A percentile compares a stretch with the other conserved stretches of the same genome.
Conservation (phyloP, 2,329 filamentous ascomycete genomes). For the Paraconiothyrium sp. region DNA sequence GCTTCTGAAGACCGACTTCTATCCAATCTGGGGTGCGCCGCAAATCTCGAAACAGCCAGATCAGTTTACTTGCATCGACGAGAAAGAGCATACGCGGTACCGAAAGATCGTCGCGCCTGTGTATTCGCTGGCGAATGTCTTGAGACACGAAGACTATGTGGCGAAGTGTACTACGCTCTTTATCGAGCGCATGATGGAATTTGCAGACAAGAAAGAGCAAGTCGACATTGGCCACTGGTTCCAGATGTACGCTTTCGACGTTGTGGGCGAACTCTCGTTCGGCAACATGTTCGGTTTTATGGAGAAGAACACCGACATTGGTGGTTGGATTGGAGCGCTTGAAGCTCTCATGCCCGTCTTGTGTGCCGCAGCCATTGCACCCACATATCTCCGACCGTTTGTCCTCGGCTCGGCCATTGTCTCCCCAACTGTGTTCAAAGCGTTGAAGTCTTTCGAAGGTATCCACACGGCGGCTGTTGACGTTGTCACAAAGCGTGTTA, state of each 20-base stretch:
- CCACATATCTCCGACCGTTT: conserved; percentile 41
- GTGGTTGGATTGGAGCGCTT: conserved; percentile 50
- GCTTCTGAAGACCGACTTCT: conserved; percentile 28
- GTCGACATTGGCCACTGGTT: conserved; percentile 42
- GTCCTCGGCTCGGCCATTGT: conserved; percentile 36
- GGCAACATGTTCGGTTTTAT: conserved; percentile 56
- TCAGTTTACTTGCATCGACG: conserved; percentile 31
- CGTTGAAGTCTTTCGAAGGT: conserved; percentile 38
- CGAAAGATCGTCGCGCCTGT: conserved; percentile 29
- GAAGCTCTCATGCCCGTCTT: conserved; percentile 46
- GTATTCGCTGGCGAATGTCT: conserved; percentile 55
- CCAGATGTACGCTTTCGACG: conserved; percentile 47
- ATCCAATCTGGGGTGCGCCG: conserved; percentile 20
- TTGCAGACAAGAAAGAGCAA: conserved; percentile 25
- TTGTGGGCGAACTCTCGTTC: conserved; percentile 55
- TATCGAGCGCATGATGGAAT: conserved; percentile 30
- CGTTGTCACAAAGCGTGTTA: conserved; percentile 26
- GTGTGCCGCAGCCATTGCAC: conserved; percentile 39
- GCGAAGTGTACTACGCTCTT: conserved; percentile 36
- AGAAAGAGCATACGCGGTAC: conserved; percentile 28
- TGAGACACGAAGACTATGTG: conserved; percentile 42
- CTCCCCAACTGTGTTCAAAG: conserved; percentile 30
- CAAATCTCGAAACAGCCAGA: conserved; percentile 32
- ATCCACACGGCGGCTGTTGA: conserved; percentile 36
- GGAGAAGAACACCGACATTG: conserved; percentile 50